A percentile compares a stretch with the other conserved stretches of the same genome.
Evolutionary conservation across 2,329 filamentous ascomycete species (phyloP).

Genomic region (Botryotinia convoluta): DNA sequence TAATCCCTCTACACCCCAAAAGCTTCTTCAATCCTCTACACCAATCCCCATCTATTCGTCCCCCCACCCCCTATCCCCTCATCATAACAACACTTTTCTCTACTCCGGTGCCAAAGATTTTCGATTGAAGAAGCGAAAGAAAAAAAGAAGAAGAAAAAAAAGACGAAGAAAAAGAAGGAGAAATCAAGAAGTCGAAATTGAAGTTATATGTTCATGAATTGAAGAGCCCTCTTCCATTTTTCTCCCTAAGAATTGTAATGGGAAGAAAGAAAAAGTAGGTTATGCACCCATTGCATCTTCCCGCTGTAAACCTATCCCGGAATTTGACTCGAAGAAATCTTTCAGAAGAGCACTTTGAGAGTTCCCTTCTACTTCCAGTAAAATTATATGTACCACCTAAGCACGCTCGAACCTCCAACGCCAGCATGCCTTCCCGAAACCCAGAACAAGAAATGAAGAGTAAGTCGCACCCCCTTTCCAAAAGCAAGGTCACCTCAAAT

Average conservation of each 20-base stretch:
- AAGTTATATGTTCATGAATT: conserved; percentile 14
- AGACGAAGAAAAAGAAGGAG: not conserved
- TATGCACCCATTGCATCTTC: not conserved
- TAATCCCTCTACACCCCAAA: not conserved
- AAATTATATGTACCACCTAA: not conserved
- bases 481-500: not conserved
- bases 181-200: not conserved
- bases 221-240: not conserved
- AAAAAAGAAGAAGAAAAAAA: not conserved
- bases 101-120: not conserved
- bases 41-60: not conserved
- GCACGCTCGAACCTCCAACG: conserved; percentile 4
- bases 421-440: not conserved
- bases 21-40: not conserved
- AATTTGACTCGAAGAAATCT: not conserved
- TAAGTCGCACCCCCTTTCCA: not conserved
- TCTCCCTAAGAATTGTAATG: not conserved
- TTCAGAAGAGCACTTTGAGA: not conserved
- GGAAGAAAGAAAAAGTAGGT: not conserved
- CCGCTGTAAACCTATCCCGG: not conserved
- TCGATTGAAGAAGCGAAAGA: not conserved
- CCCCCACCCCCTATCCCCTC: not conserved
- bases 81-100: not conserved
- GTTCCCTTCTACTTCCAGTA: not conserved
- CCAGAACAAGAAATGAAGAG: not conserved